Conservation (phyloP, 768 basidiomycete species). For the Suillus clintonianus region DNA sequence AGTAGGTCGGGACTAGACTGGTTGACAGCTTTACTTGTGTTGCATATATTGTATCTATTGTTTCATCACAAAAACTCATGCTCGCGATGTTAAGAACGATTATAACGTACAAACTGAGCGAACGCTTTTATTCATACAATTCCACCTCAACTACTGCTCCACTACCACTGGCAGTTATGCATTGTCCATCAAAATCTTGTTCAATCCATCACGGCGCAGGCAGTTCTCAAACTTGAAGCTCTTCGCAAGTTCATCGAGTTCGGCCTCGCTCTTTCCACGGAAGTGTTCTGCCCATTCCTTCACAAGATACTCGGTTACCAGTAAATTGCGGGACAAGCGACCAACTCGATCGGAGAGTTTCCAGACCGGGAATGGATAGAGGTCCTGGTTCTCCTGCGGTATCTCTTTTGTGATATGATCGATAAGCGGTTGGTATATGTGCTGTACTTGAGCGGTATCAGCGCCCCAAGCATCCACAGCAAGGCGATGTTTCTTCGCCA, state of each 20-base stretch:
- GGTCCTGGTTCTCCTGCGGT: conserved; percentile 47
- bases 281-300: conserved; percentile 77
- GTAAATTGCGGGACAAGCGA: conserved; percentile 63
- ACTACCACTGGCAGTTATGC: conserved; percentile 27
- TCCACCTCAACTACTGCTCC: conserved; percentile 1
- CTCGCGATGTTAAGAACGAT: background rate
- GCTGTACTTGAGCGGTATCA: conserved; percentile 54
- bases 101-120: background rate
- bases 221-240: conserved; percentile 77
- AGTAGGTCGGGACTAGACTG: background rate
- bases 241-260: conserved; percentile 73
- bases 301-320: conserved; percentile 71
- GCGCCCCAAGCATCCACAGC: conserved; percentile 81
- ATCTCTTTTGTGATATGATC: conserved; percentile 62
- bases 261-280: conserved; percentile 52
- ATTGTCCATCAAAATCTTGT: conserved; percentile 50
- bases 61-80: background rate
- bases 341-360: conserved; percentile 55
- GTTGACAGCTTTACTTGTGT: background rate
- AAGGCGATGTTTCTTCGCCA: conserved; percentile 76
- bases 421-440: conserved; percentile 66
- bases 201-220: conserved; percentile 65
- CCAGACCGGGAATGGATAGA: conserved; percentile 70
- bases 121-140: background rate
- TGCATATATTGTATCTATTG: background rate